phyloP scores from a whole-genome alignment of 169 alveolate species.

The Babesia divergens region DNA sequence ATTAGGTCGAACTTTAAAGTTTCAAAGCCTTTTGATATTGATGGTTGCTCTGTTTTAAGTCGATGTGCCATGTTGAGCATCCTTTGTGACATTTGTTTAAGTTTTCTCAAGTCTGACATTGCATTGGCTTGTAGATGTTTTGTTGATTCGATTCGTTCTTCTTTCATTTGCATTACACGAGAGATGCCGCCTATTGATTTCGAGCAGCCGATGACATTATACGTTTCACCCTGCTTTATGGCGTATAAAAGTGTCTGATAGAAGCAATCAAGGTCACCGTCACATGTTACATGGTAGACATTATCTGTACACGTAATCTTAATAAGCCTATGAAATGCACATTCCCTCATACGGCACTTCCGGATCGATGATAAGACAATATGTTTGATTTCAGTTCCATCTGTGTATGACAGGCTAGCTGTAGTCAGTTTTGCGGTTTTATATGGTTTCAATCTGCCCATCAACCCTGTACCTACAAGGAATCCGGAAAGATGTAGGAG shows the following conservation, averaged over 20 bases:
- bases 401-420: conserved; percentile 6
- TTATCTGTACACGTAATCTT: conserved; percentile 12
- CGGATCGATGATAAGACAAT: conserved; percentile 28
- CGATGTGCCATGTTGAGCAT: conserved; percentile 3
- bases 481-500: neutral
- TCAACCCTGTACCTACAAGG: conserved; percentile 21
- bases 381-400: neutral
- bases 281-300: conserved; percentile 14
- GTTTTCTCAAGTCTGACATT: conserved; percentile 11
- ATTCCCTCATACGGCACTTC: neutral
- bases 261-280: conserved; percentile 8
- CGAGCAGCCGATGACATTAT: conserved; percentile 9
- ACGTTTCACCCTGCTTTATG: conserved; percentile 8
- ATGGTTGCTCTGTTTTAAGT: neutral
- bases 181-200: conserved; percentile 30
- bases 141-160: conserved; percentile 23
- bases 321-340: conserved; percentile 1
- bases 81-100: conserved; percentile 32
- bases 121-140: conserved; percentile 7
- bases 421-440: conserved; percentile 31
- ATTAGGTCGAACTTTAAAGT: neutral
- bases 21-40: neutral
- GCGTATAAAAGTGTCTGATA: conserved; percentile 15
- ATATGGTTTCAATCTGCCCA: conserved; percentile 14
- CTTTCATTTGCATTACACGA: conserved; percentile 19